Evolutionary conservation across 805 yeast species (phyloP), one percentile per base, ranked within the genome.

Genomic region (Yarrowia alimentaria): DNA sequence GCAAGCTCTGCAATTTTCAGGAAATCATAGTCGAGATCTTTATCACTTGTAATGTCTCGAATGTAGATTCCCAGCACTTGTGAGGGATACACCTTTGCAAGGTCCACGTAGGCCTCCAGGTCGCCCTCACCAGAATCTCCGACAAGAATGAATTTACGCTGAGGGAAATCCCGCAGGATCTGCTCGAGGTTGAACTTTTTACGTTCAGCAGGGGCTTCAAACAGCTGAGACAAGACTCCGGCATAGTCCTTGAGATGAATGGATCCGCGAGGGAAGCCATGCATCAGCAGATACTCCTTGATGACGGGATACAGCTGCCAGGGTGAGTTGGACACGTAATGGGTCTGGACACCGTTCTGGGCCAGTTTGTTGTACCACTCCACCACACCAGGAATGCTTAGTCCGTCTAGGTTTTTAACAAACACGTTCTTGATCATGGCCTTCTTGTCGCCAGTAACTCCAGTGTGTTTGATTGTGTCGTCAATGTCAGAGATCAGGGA

Each of bases 51-150:
- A 52, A 94, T 85, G 40, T 85, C 85, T 32, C 98, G 70, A 26
- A 93, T 85, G 62, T 79, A 90, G 4, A 93, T 86, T 1, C 84
- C 94, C 17, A 76, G 56, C 0, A 93, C 72, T 55, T 79, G 83
- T 4, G 71, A 67, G 0, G 96, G 95, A 59, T 69, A 78, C 24
- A 63, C 57, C 30, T 70, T 67, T 0, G 94, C 85, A 25, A 89
- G 68, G 20, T 82, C 82, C 5, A 79, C 74, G 63, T 93, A 93
- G 0, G 97, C 95, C 61, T 94, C 99, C 33, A 91, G 69, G 68
- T 93, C 99, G 57, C 83, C 83, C 62, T 93, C 99, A 1, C 98
- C 98, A 2, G 96, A 83, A 64, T 93, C 99, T 24, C 99, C 99
- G 12, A 93, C 76, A 45, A 95, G 69, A 18, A 93, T 75, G 63